Evolutionary conservation across 139 green algal species (phyloP), one percentile per base, ranked within the genome.

Genomic region (Picochlorum sp.): DNA sequence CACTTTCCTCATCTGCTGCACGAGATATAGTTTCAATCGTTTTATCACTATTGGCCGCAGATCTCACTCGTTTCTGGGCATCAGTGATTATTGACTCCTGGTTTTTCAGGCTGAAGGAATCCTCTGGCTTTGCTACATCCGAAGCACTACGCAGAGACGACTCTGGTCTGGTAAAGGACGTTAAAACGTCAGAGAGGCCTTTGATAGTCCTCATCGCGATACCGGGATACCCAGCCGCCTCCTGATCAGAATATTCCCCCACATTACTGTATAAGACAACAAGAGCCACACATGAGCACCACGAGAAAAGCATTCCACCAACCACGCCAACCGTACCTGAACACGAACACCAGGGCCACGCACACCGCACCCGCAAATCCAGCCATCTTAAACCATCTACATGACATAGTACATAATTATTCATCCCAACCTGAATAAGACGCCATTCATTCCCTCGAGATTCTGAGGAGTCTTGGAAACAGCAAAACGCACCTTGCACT

Each of bases 31-130:
- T n/a, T 15, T 50, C n/a, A 18, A 65, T 45, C 15, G 58, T 45
- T 26, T 49, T 18, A 52, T 65, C 58, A 32, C 20, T 13, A 3
- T 57, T 20, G 7, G 58, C 58, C 21, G 23, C 58, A 15, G n/a
- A 32, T 52, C 57, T 28, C 7, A 65, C 56, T 23, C 20, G 56
- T 20, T 62, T 47, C 4, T 49, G 56, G 30, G 56, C 56, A 23
- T 45, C n/a, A 23, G 1, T 21, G 7, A 62, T 21, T 0, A 58
- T 62, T 0, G 56, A 62, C 10, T 62, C 32, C 6, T 62, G 56
- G 0, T 55, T 21, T 6, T 21, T 24, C 49, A 20, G 11, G 18
- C 49, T 24, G 49, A 24, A 21, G 7, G 18, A 41, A 41, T 41
- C 34, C 34, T 41, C 34, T 41, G 34, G 34, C 34, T 9, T 41